Percentiles rank a stretch among this genome's conserved stretches.
Evolutionary conservation across 768 basidiomycete species (phyloP).

Genomic region (Rhodotorula taiwanensis): DNA sequence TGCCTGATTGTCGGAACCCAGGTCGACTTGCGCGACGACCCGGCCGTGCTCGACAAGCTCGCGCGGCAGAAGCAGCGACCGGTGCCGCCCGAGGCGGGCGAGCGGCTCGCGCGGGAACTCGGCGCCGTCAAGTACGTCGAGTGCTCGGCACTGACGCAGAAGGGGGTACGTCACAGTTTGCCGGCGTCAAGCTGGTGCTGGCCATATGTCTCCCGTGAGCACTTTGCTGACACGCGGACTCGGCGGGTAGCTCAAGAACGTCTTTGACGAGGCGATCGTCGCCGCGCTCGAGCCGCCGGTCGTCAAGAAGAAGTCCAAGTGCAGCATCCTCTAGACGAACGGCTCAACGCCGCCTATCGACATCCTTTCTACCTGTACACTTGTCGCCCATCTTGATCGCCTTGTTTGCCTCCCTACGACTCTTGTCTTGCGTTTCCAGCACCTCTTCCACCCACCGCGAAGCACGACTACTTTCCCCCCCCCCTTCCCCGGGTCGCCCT

Average conservation of each 20-base stretch:
- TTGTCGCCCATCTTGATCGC: not conserved
- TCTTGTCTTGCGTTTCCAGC: not conserved
- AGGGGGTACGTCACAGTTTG: conserved; percentile 60
- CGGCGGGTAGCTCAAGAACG: conserved; percentile 71
- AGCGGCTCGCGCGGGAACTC: conserved; percentile 89
- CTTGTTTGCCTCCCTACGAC: not conserved
- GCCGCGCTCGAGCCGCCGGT: conserved; percentile 97
- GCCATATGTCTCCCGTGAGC: too few relatives aligned
- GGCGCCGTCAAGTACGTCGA: conserved; percentile 99
- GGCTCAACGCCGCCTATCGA: not conserved
- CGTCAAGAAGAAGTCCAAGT: conserved; percentile 69
- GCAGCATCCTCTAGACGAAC: conserved; percentile 81
- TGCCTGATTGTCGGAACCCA: conserved; percentile 99
- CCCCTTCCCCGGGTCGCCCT: not conserved
- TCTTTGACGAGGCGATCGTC: conserved; percentile 99
- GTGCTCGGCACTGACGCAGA: conserved; percentile 97
- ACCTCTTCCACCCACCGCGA: not conserved
- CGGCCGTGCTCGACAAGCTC: conserved; percentile 87
- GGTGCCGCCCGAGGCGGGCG: conserved; percentile 77
- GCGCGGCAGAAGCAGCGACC: conserved; percentile 93
- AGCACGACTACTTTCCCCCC: too few relatives aligned
- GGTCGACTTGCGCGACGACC: conserved; percentile 90
- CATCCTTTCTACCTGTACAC: not conserved
- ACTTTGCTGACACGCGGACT: not conserved
- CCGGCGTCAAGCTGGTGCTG: too few relatives aligned